Percentiles rank a stretch among this genome's conserved stretches.
Evolutionary conservation across 2,329 filamentous ascomycete genomes (phyloP).

Genomic region (Lachnellula occidentalis): DNA sequence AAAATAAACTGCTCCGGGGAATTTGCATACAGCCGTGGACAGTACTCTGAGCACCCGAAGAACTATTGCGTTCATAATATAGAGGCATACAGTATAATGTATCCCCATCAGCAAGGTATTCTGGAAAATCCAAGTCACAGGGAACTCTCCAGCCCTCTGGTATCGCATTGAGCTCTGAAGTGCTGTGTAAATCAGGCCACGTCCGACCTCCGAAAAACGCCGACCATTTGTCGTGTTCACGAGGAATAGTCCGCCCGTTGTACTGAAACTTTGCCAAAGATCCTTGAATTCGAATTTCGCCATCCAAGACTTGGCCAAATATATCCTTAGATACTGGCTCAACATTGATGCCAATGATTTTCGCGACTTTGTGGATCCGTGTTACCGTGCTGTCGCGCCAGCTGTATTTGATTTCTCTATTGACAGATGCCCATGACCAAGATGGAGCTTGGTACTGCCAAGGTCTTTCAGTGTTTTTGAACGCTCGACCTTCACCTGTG

Average conservation of each 20-base stretch:
- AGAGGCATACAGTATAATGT: background rate
- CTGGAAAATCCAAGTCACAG: background rate
- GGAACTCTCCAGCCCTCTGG: background rate
- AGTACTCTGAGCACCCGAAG: background rate
- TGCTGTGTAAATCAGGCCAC: background rate
- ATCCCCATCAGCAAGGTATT: background rate
- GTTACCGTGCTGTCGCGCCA: background rate
- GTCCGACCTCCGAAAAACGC: background rate
- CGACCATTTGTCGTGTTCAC: background rate
- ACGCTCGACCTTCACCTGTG: background rate
- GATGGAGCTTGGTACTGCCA: slow-evolving; percentile 4
- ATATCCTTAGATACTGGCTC: background rate
- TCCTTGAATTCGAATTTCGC: background rate
- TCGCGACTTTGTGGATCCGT: background rate
- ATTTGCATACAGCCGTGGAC: background rate
- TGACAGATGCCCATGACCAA: slow-evolving; percentile 11
- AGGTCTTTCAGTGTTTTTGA: too few species aligned
- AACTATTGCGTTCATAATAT: background rate
- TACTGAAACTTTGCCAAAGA: background rate
- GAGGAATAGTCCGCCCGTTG: background rate
- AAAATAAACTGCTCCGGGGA: too few species aligned
- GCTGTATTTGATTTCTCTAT: slow-evolving; percentile 1
- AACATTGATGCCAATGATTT: background rate
- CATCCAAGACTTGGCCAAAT: background rate
- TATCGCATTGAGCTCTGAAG: background rate